Conservation (phyloP, 2,329 filamentous ascomycete genomes). For the Hypocrella siamensis region DNA sequence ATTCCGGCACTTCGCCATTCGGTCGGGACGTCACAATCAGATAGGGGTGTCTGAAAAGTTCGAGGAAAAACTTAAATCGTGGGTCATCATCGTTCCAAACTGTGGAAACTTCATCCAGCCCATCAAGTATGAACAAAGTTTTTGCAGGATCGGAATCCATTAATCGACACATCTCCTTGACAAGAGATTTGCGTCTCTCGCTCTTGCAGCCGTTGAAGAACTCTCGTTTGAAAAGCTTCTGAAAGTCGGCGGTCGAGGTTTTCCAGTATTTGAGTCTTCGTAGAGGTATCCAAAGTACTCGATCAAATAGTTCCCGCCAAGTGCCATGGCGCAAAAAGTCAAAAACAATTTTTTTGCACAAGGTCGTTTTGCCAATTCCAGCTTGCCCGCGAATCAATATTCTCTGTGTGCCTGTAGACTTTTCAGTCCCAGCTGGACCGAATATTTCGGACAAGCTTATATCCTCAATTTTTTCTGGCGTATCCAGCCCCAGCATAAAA, state of each 20-base stretch:
- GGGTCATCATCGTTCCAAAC: slow-evolving; percentile 1
- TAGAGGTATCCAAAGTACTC: slow-evolving; percentile 23
- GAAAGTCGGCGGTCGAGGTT: background rate
- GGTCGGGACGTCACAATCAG: slow-evolving; percentile 26
- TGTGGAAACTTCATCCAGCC: background rate
- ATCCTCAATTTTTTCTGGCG: no score
- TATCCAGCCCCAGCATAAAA: no score
- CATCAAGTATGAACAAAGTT: background rate
- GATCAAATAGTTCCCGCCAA: slow-evolving; percentile 13
- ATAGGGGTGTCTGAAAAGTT: slow-evolving; percentile 16
- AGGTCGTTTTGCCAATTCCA: slow-evolving; percentile 23
- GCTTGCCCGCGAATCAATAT: slow-evolving; percentile 13
- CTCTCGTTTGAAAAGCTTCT: no score
- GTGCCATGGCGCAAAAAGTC: slow-evolving; percentile 11
- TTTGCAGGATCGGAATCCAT: background rate
- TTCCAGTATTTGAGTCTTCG: slow-evolving; percentile 14
- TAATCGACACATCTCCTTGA: background rate
- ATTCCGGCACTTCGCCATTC: no score
- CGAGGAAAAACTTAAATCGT: slow-evolving; percentile 10
- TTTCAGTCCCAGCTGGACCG: no score
- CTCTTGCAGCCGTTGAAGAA: no score
- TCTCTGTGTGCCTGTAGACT: no score
- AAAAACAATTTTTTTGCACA: slow-evolving; percentile 7
- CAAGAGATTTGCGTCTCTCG: background rate
- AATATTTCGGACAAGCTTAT: no score